Evolutionary conservation across 2,329 filamentous ascomycete genomes (phyloP), one percentile per base, ranked within the genome.

Genomic region (Emmonsiellopsis sp.): DNA sequence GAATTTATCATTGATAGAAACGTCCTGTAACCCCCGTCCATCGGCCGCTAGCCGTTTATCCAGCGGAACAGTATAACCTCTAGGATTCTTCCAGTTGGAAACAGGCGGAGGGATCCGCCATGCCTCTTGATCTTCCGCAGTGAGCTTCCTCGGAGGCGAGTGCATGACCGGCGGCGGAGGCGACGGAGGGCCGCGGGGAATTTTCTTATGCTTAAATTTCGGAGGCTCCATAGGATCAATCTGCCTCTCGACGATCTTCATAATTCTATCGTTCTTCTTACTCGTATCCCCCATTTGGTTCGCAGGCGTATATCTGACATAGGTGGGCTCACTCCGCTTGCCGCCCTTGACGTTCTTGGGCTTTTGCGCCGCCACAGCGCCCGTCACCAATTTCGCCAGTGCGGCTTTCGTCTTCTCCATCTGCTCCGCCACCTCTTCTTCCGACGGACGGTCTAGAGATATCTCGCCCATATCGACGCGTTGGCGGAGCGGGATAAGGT

Each of bases 151-250:
- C 0, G 93, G 91, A 11, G 93, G 93, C 2, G 89, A 95, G 69
- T 95, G 91, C 83, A 98, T 88, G 48, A 98, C 83, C 2, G 93
- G 93, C 13, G 93, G 88, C 1, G 93, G 93, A 2, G 93, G 93
- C 49, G 87, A 93, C 0, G 92, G 91, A 8, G 93, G 91, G 37
- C 92, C 91, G 62, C 89, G 82, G 8, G 92, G 92, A 54, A 98
- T 95, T 74, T 96, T 95, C 78, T 97, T 97, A 74, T 96, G 89
- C 72, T 97, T 97, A 75, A 97, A 96, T 65, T 96, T 97, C 2
- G 93, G 92, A 1, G 93, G 93, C 66, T 96, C 92, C 86, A 96
- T 87, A 0, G 93, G 93, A 71, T 98, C 93, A 61, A 86, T 80
- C 69, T 97, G 92, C 53, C 89, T 80, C 69, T 96, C 89, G 39